Conservation (phyloP, 768 basidiomycete species). For the Leccinum arenicola region DNA sequence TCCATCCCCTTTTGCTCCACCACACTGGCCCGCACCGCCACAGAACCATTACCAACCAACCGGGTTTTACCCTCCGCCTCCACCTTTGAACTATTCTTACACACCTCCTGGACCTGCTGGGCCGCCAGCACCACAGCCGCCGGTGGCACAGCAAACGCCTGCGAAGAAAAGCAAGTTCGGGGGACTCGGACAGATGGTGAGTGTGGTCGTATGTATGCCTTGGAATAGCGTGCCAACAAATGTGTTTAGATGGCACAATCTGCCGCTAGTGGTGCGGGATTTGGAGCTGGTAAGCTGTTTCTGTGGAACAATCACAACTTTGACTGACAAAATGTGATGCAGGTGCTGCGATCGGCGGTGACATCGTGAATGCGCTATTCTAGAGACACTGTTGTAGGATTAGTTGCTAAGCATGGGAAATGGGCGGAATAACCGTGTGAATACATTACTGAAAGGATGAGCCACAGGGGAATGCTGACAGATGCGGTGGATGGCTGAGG, state of each 20-base stretch:
- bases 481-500: conserved; percentile 28
- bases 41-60: conserved; percentile 13
- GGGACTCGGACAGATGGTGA: conserved; percentile 38
- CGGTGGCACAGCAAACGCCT: conserved; percentile 28
- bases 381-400: conserved; percentile 22
- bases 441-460: conserved; percentile 15
- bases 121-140: conserved; percentile 37
- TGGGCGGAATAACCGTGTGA: conserved; percentile 18
- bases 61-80: conserved; percentile 15
- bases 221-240: not conserved
- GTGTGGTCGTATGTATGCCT: conserved; percentile 6
- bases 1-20: conserved; percentile 11
- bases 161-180: conserved; percentile 40
- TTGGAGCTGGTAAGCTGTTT: conserved; percentile 40
- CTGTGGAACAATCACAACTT: no score
- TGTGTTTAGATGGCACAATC: conserved; percentile 29
- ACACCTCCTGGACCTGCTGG: conserved; percentile 25
- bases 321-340: not conserved
- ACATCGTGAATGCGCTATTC: conserved; percentile 47
- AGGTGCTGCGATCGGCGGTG: conserved; percentile 47
- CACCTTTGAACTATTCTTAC: conserved; percentile 16
- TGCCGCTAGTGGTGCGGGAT: conserved; percentile 43
- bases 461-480: conserved; percentile 31
- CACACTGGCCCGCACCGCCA: conserved; percentile 13
- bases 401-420: conserved; percentile 22